Conservation (phyloP, 2,329 filamentous ascomycete species). For the Zelopaecilomyces penicillatus region DNA sequence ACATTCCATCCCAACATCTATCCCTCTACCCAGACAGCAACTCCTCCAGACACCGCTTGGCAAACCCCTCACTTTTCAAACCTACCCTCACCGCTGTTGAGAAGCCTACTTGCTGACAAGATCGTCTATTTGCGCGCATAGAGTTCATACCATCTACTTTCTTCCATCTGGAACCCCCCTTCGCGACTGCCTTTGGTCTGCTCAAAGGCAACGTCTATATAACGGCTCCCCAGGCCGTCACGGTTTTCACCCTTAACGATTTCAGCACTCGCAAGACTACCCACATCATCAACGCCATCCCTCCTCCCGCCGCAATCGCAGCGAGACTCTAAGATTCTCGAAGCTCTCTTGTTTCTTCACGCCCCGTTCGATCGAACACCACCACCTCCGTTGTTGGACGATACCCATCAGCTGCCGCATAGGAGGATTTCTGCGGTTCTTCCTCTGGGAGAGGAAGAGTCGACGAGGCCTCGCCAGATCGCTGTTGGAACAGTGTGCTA, state of each 20-base stretch:
- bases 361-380: constrained; percentile 36
- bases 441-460: constrained; percentile 99
- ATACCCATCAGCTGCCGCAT: constrained; percentile 95
- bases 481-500: constrained; percentile 85
- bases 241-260: constrained; percentile 59
- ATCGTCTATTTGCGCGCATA: too few relatives aligned
- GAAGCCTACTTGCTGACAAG: too few relatives aligned
- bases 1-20: too few relatives aligned
- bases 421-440: constrained; percentile 96
- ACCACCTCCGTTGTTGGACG: constrained; percentile 46
- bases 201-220: constrained; percentile 52
- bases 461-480: constrained; percentile 94
- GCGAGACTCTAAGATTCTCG: constrained; percentile 39
- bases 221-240: constrained; percentile 57
- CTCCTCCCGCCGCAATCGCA: constrained; percentile 43
- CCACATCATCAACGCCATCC: constrained; percentile 59
- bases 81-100: too few relatives aligned
- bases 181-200: constrained; percentile 53
- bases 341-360: constrained; percentile 44
- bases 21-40: too few relatives aligned
- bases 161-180: constrained; percentile 3
- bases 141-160: neutral
- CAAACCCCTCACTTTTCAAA: too few relatives aligned
- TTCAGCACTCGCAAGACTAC: constrained; percentile 56
- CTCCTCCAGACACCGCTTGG: too few relatives aligned